phyloP scores from a whole-genome alignment of 495 filamentous ascomycete species.

The Clavariopsis aquatica region DNA sequence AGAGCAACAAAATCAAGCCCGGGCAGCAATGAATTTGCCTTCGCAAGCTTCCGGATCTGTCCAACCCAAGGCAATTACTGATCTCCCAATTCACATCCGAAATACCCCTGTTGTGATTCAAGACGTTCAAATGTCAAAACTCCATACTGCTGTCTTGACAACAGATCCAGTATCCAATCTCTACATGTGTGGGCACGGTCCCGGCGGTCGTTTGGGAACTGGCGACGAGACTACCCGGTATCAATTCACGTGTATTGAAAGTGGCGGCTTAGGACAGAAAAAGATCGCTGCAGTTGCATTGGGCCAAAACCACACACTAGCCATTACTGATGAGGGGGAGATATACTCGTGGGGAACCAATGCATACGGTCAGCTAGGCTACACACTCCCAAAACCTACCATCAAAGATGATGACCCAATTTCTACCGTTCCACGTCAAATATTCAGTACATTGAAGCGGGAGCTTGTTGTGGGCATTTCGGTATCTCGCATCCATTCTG shows the following conservation, averaged over 20 bases:
- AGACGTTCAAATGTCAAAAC: conserved; percentile 81
- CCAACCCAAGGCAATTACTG: conserved; percentile 41
- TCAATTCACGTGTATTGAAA: conserved; percentile 76
- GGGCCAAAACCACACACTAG: conserved; percentile 89
- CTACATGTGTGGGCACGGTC: conserved; percentile 89
- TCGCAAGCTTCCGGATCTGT: conserved; percentile 30
- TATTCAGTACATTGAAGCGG: conserved; percentile 86
- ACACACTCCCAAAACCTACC: conserved; percentile 58
- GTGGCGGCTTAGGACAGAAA: conserved; percentile 67
- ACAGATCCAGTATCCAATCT: conserved; percentile 89
- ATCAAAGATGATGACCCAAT: conserved; percentile 73
- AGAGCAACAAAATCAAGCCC: conserved; percentile 36
- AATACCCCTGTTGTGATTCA: conserved; percentile 71
- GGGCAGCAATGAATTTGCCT: conserved; percentile 36
- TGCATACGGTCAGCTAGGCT: conserved; percentile 82
- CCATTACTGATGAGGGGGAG: conserved; percentile 75
- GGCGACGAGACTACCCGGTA: conserved; percentile 88
- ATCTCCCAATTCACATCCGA: conserved; percentile 67
- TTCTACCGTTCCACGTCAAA: conserved; percentile 77
- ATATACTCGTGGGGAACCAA: conserved; percentile 94
- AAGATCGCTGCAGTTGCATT: conserved; percentile 72
- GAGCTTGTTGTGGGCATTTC: conserved; percentile 80
- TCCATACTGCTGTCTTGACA: conserved; percentile 88
- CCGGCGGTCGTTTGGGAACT: conserved; percentile 84
- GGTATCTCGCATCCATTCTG: conserved; percentile 89